phyloP scores from a whole-genome alignment of 73 alveolate genomes.

The Paramecium pentaurelia region DNA sequence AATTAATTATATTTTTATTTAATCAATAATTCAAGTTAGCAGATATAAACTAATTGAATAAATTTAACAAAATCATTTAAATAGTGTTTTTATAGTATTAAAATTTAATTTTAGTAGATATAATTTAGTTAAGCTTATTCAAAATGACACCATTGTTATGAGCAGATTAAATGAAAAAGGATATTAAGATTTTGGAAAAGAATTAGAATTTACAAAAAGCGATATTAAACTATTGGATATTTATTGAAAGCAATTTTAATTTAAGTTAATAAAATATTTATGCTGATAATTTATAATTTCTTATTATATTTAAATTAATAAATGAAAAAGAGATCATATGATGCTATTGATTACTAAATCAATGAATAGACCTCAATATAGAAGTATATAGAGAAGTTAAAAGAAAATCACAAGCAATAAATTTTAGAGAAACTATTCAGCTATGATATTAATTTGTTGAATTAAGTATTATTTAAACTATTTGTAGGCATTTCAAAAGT shows the following conservation, averaged over 20 bases:
- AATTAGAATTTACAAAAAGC: background rate
- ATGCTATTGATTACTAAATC: background rate
- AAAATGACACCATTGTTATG: no score
- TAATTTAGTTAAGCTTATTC: no score
- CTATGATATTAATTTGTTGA: background rate
- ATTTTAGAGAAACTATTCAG: background rate
- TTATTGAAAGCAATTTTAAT: background rate
- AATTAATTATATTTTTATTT: no score
- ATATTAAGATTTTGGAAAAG: background rate
- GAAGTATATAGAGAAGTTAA: background rate
- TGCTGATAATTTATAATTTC: background rate
- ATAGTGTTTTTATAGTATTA: no score
- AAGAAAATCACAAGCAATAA: background rate
- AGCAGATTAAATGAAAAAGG: background rate
- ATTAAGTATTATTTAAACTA: background rate
- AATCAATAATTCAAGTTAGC: no score
- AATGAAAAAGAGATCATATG: background rate
- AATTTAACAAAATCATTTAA: no score
- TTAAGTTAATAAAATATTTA: background rate
- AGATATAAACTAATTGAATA: no score
- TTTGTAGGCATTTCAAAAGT: background rate
- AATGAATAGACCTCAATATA: background rate
- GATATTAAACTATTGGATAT: background rate
- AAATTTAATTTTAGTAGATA: no score
- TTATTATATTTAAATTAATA: background rate